These are phyloP conservation scores for Russula virescens DNA, from an alignment of 768 basidiomycete species.

Conservation along the genomic window DNA sequence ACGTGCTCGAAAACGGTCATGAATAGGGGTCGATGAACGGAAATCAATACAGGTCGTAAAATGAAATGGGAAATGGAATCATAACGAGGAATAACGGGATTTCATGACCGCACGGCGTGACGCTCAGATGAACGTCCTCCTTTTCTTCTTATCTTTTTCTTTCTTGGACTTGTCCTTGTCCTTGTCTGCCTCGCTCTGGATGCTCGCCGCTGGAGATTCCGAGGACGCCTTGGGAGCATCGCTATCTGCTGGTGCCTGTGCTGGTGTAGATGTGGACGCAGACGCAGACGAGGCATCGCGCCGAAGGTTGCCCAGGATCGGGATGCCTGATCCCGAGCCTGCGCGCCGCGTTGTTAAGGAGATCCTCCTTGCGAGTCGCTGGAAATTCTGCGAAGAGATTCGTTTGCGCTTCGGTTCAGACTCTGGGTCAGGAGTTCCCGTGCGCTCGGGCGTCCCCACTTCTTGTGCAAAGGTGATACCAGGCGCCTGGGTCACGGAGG, in stretches of 20 bases:
- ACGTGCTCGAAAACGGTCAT: conserved; percentile 1
- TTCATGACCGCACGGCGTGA: neutral
- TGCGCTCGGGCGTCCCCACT: conserved; percentile 53
- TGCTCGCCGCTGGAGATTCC: conserved; percentile 54
- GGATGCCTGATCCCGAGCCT: conserved; percentile 39
- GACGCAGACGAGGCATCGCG: conserved; percentile 42
- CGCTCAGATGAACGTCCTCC: conserved; percentile 40
- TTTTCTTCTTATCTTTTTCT: conserved; percentile 58
- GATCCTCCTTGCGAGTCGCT: conserved; percentile 68
- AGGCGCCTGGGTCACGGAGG: conserved; percentile 31
- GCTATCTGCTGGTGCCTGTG: conserved; percentile 5
- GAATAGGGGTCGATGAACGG: conserved; percentile 13
- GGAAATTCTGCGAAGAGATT: conserved; percentile 83
- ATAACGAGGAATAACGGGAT: neutral
- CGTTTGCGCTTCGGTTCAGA: conserved; percentile 74
- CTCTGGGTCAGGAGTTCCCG: conserved; percentile 67
- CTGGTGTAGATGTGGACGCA: conserved; percentile 26
- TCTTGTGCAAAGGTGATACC: conserved; percentile 65
- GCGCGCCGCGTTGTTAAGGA: conserved; percentile 59
- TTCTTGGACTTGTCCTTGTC: conserved; percentile 40
- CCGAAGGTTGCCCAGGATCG: conserved; percentile 45
- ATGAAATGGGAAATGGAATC: neutral
- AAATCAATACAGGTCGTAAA: neutral
- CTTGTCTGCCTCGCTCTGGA: conserved; percentile 46
- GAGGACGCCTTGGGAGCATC: conserved; percentile 16